Percentiles rank a stretch among this genome's conserved stretches.
Conservation (phyloP, 2,329 filamentous ascomycete genomes). For the Chrysoporthe austroafricana region DNA sequence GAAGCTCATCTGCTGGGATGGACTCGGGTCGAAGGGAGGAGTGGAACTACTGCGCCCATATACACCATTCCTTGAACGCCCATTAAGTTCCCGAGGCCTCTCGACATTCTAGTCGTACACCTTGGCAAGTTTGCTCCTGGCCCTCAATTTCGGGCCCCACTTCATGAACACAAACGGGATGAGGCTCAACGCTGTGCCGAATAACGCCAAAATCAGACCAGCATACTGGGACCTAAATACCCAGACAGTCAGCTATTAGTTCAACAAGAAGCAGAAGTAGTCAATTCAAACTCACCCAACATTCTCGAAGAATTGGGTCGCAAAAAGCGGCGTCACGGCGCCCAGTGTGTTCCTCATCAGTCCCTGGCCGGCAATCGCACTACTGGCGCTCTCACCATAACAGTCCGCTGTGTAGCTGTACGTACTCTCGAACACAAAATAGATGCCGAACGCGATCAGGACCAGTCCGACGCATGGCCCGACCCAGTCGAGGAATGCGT, state of each 20-base stretch:
- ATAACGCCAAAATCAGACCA: constrained; percentile 50
- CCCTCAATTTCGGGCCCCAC: constrained; percentile 44
- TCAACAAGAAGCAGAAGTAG: not conserved
- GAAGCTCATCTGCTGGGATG: not conserved
- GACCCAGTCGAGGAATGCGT: constrained; percentile 52
- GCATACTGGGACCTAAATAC: constrained; percentile 46
- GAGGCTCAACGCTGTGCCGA: constrained; percentile 42
- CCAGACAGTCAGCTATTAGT: constrained; percentile 2
- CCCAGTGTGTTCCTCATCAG: constrained; percentile 57
- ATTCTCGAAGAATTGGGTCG: constrained; percentile 56
- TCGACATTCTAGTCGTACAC: not conserved
- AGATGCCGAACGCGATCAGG: constrained; percentile 56
- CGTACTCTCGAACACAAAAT: constrained; percentile 46
- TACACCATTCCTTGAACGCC: not conserved
- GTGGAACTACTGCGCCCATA: not conserved
- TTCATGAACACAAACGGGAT: constrained; percentile 49
- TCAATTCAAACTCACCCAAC: constrained; percentile 42
- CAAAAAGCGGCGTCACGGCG: constrained; percentile 55
- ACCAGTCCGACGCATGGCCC: constrained; percentile 53
- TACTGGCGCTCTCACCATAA: constrained; percentile 46
- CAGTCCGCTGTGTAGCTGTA: constrained; percentile 58
- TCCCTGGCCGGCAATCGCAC: constrained; percentile 52
- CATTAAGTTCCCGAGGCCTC: not conserved
- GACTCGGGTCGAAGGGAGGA: not conserved
- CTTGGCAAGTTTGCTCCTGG: constrained; percentile 43